These are phyloP conservation scores for Flaveria sonorensis DNA, from an alignment of 129 eudicot genomes.

Conservation along the genomic window DNA sequence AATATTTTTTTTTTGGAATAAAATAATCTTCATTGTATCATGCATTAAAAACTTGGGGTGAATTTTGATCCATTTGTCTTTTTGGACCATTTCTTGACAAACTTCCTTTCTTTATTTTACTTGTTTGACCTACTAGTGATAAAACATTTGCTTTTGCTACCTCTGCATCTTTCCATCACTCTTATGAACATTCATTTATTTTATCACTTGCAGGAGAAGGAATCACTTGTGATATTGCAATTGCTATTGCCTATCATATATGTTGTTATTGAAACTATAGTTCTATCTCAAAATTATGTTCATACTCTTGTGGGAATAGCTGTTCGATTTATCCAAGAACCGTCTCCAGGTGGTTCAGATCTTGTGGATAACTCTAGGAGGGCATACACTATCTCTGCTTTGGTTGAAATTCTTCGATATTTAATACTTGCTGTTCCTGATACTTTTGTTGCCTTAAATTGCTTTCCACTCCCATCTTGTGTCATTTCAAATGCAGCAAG, in stretches of 20 bases:
- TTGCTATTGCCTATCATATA: slow-evolving; percentile 78
- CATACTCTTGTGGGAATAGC: slow-evolving; percentile 79
- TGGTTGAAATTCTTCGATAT: slow-evolving; percentile 88
- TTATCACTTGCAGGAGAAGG: slow-evolving; percentile 69
- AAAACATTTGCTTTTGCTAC: not conserved
- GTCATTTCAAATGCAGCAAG: slow-evolving; percentile 46
- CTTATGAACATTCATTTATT: not conserved
- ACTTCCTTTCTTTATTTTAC: not conserved
- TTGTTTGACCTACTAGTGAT: not conserved
- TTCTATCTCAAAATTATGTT: slow-evolving; percentile 77
- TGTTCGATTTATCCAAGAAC: slow-evolving; percentile 72
- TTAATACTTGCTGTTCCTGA: slow-evolving; percentile 84
- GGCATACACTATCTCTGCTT: slow-evolving; percentile 78
- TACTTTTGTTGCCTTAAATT: slow-evolving; percentile 85
- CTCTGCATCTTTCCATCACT: not conserved
- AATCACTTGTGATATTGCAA: slow-evolving; percentile 65
- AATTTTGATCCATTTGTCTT: not conserved
- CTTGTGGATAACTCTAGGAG: slow-evolving; percentile 78
- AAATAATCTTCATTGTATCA: not conserved
- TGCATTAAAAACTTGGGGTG: not conserved
- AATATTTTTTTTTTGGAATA: not conserved
- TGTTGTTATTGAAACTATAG: slow-evolving; percentile 71
- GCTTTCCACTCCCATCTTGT: slow-evolving; percentile 74
- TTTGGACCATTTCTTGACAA: not conserved
- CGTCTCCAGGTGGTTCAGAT: slow-evolving; percentile 86